These are phyloP conservation scores for Penicillium sp. DNA, from an alignment of 2,329 filamentous ascomycete genomes.

Conservation along the genomic window DNA sequence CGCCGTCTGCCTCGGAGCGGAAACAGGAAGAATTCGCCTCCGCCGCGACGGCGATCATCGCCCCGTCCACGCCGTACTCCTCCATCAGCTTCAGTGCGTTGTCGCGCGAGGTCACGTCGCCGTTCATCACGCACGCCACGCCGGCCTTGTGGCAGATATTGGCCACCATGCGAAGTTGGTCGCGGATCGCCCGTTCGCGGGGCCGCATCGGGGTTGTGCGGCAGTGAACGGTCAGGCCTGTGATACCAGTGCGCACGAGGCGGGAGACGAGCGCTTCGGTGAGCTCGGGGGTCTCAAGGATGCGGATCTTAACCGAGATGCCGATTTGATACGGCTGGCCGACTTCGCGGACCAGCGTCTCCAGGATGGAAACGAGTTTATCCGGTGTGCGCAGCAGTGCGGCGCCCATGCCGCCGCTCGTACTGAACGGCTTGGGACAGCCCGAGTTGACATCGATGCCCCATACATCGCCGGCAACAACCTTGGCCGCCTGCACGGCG, in stretches of 20 bases:
- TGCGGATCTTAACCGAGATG: conserved; percentile 94
- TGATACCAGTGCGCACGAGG: conserved; percentile 86
- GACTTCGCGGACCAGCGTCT: conserved; percentile 77
- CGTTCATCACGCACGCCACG: conserved; percentile 94
- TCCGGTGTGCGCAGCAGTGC: conserved; percentile 85
- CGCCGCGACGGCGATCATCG: conserved; percentile 94
- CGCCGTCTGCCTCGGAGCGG: conserved; percentile 67
- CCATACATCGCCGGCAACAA: conserved; percentile 83
- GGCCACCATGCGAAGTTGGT: conserved; percentile 81
- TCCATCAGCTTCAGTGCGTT: conserved; percentile 70
- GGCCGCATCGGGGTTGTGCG: conserved; percentile 95
- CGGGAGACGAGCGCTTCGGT: conserved; percentile 76
- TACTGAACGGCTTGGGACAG: conserved; percentile 97
- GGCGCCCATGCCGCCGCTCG: conserved; percentile 91
- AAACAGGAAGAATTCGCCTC: conserved; percentile 93
- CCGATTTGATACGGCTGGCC: conserved; percentile 79
- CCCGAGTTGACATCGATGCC: conserved; percentile 98
- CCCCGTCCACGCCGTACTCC: conserved; percentile 86
- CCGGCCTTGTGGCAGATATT: conserved; percentile 78
- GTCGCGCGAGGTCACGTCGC: conserved; percentile 77
- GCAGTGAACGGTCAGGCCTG: conserved; percentile 89
- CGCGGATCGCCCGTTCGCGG: conserved; percentile 80
- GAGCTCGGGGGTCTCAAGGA: conserved; percentile 73
- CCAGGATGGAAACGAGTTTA: conserved; percentile 77
- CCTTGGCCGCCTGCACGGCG: conserved; percentile 78